These are phyloP conservation scores for Colletotrichum sp. DNA, from an alignment of 2,329 filamentous ascomycete genomes.

Conservation along the genomic window DNA sequence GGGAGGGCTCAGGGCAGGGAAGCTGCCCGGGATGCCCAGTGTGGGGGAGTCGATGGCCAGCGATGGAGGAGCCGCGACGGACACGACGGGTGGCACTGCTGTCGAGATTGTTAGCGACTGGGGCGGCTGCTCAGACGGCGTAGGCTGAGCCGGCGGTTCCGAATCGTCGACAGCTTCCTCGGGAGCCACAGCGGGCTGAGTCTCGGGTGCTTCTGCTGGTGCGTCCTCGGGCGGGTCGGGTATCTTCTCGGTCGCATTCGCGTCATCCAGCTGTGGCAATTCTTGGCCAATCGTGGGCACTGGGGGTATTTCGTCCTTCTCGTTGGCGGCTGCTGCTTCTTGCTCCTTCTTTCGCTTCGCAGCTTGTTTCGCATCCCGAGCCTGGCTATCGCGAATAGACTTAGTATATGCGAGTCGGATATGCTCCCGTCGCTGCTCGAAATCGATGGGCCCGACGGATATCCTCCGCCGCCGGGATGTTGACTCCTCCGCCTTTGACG, in stretches of 20 bases:
- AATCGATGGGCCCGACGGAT: slow-evolving; percentile 79
- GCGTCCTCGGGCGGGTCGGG: background rate
- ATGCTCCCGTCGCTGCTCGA: slow-evolving; percentile 79
- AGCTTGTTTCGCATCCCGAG: slow-evolving; percentile 57
- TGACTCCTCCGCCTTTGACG: slow-evolving; percentile 41
- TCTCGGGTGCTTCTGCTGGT: background rate
- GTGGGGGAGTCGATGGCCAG: slow-evolving; percentile 64
- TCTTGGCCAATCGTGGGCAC: background rate
- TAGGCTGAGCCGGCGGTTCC: background rate
- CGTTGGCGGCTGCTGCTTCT: slow-evolving; percentile 50
- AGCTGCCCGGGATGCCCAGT: slow-evolving; percentile 69
- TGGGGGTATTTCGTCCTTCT: slow-evolving; percentile 18
- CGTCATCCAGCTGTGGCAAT: background rate
- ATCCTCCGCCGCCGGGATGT: slow-evolving; percentile 55
- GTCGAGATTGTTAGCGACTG: slow-evolving; percentile 5
- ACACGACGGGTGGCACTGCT: background rate
- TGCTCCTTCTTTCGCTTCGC: slow-evolving; percentile 59
- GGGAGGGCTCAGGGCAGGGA: slow-evolving; percentile 49
- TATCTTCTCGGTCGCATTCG: background rate
- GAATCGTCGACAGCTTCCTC: slow-evolving; percentile 12
- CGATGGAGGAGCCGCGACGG: slow-evolving; percentile 8
- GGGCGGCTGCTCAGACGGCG: background rate
- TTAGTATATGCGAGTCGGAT: slow-evolving; percentile 87
- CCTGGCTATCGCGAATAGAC: slow-evolving; percentile 78
- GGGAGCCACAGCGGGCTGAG: background rate